Conservation (phyloP, 1,284 basidiomycete genomes). For the Cronartium ribicola region DNA sequence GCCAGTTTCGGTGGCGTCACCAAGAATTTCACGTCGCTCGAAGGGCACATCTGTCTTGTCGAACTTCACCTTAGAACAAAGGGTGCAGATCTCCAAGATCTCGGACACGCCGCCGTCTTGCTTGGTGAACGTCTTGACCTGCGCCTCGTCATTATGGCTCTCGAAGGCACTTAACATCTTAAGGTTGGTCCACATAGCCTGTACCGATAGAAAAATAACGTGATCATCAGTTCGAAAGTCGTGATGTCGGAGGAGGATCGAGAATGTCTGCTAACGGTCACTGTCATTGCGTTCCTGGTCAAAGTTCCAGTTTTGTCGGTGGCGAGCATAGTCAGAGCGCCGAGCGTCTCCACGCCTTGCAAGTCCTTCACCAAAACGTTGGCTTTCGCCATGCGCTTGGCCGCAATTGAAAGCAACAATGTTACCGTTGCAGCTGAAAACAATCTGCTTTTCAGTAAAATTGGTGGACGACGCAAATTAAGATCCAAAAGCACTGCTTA, state of each 20-base stretch:
- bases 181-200: constrained; percentile 17
- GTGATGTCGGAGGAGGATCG: too few species aligned
- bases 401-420: constrained; percentile 65
- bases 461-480: constrained; percentile 44
- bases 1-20: constrained; percentile 67
- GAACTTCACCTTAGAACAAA: constrained; percentile 67
- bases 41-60: constrained; percentile 63
- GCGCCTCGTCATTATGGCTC: constrained; percentile 64
- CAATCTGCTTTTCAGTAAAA: constrained; percentile 54
- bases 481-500: neutral
- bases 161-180: constrained; percentile 45
- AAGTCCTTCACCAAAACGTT: constrained; percentile 68
- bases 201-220: neutral
- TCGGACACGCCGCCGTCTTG: constrained; percentile 61
- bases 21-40: constrained; percentile 62
- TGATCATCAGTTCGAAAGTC: neutral
- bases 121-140: constrained; percentile 57
- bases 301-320: constrained; percentile 73
- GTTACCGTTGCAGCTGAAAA: constrained; percentile 61
- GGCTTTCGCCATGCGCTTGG: constrained; percentile 66
- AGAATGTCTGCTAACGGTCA: constrained; percentile 46
- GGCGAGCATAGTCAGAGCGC: constrained; percentile 58
- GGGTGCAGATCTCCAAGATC: constrained; percentile 61
- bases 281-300: constrained; percentile 69
- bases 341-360: constrained; percentile 67